Conservation (phyloP, 305 asterid species). For the Fraxinus floribunda region DNA sequence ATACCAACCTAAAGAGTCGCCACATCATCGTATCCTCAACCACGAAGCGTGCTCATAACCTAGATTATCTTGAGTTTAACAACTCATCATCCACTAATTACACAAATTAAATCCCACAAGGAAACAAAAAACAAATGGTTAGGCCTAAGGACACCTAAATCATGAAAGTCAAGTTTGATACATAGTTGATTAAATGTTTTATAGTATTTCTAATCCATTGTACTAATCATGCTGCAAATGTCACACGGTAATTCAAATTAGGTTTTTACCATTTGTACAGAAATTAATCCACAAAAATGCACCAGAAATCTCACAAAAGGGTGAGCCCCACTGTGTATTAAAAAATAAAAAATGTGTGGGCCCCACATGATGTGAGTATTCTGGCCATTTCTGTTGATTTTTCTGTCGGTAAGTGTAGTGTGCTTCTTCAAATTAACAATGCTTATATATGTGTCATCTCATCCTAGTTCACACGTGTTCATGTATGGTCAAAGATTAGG, state of each 20-base stretch:
- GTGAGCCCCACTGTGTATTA: too few species aligned
- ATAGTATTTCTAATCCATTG: not conserved
- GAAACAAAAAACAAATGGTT: slow-evolving; percentile 31
- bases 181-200: slow-evolving; percentile 21
- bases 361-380: too few species aligned
- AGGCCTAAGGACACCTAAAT: slow-evolving; percentile 77
- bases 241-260: not conserved
- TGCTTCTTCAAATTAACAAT: slow-evolving; percentile 9
- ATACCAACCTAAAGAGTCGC: slow-evolving; percentile 24
- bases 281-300: too few species aligned
- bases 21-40: slow-evolving; percentile 20
- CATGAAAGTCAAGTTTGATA: slow-evolving; percentile 8
- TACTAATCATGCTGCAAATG: not conserved
- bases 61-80: slow-evolving; percentile 39
- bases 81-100: slow-evolving; percentile 56
- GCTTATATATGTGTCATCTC: slow-evolving; percentile 20
- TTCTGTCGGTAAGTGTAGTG: too few species aligned
- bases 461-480: slow-evolving; percentile 46
- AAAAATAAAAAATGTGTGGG: too few species aligned
- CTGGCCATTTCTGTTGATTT: too few species aligned
- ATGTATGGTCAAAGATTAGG: slow-evolving; percentile 56
- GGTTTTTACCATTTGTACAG: too few species aligned
- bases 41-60: slow-evolving; percentile 45
- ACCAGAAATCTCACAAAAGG: too few species aligned
- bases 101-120: slow-evolving; percentile 24